phyloP scores from a whole-genome alignment of 257 asterid genomes.

The Parsonsia alboflavescens region DNA sequence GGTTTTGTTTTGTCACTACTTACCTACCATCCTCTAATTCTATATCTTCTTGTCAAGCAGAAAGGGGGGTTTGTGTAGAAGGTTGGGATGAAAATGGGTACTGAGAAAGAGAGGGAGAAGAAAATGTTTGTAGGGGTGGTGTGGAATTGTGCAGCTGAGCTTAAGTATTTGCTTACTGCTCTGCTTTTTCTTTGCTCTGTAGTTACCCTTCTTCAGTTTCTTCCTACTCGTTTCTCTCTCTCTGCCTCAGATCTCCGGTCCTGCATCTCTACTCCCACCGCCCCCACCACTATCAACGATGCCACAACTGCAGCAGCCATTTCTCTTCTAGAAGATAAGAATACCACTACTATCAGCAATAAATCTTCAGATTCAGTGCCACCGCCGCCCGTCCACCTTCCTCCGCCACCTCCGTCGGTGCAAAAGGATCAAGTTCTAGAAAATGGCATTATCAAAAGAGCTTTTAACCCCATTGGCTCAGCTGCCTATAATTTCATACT shows the following conservation, averaged over 20 bases:
- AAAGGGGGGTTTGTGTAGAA: slow-evolving; percentile 46
- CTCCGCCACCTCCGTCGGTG: slow-evolving; percentile 1
- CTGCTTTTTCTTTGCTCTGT: slow-evolving; percentile 54
- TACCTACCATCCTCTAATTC: not conserved
- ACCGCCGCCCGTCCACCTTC: not conserved
- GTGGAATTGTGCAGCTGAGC: slow-evolving; percentile 71
- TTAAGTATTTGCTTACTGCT: slow-evolving; percentile 52
- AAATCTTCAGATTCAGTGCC: not conserved
- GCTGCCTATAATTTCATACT: slow-evolving; percentile 78
- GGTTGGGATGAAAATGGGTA: slow-evolving; percentile 13
- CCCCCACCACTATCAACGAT: slow-evolving; percentile 4
- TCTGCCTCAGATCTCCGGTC: slow-evolving; percentile 46
- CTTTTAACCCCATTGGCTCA: slow-evolving; percentile 53
- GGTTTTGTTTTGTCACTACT: not conserved
- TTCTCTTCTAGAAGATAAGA: not conserved
- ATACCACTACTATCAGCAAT: not conserved
- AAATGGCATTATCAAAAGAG: slow-evolving; percentile 42
- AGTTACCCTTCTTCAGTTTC: slow-evolving; percentile 55
- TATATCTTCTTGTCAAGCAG: not conserved
- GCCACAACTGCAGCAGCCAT: slow-evolving; percentile 2
- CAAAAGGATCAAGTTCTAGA: slow-evolving; percentile 14
- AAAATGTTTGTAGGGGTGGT: slow-evolving; percentile 60
- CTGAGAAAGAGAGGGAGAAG: slow-evolving; percentile 33
- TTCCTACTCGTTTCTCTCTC: slow-evolving; percentile 47
- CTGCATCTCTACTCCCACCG: slow-evolving; percentile 34